Conservation (phyloP, 352 stramenopile species). For the Aphanomyces invadans region DNA sequence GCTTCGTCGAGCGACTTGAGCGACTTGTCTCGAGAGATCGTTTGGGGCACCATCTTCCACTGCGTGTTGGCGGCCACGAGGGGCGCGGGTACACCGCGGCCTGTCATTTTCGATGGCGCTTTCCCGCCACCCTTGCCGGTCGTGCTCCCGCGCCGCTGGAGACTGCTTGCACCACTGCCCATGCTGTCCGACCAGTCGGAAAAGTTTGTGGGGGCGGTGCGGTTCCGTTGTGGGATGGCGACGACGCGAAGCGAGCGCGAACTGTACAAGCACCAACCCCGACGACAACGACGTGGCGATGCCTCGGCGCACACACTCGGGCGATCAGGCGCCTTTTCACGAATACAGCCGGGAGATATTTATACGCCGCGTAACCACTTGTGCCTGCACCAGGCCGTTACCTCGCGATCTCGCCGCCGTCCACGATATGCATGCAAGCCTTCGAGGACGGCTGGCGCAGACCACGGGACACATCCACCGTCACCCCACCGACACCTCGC, state of each 20-base stretch:
- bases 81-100: slow-evolving; percentile 45
- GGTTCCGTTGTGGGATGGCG: background rate
- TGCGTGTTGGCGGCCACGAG: slow-evolving; percentile 71
- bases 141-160: slow-evolving; percentile 27
- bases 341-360: too few relatives aligned
- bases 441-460: too few relatives aligned
- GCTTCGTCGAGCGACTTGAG: slow-evolving; percentile 51
- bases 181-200: too few relatives aligned
- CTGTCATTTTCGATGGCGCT: slow-evolving; percentile 36
- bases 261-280: background rate
- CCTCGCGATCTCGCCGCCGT: too few relatives aligned
- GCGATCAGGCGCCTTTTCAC: background rate
- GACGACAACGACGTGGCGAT: background rate
- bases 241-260: background rate
- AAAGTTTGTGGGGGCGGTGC: background rate
- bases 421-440: too few relatives aligned
- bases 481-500: too few relatives aligned
- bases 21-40: slow-evolving; percentile 25
- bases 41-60: slow-evolving; percentile 59
- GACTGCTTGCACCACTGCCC: slow-evolving; percentile 22
- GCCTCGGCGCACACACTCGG: background rate
- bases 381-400: too few relatives aligned
- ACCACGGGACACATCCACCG: too few relatives aligned
- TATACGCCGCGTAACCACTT: too few relatives aligned
- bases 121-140: slow-evolving; percentile 41